These are phyloP conservation scores for Ulota crispa DNA, from an alignment of 225 moss, liverwort and hornwort genomes.

Conservation along the genomic window DNA sequence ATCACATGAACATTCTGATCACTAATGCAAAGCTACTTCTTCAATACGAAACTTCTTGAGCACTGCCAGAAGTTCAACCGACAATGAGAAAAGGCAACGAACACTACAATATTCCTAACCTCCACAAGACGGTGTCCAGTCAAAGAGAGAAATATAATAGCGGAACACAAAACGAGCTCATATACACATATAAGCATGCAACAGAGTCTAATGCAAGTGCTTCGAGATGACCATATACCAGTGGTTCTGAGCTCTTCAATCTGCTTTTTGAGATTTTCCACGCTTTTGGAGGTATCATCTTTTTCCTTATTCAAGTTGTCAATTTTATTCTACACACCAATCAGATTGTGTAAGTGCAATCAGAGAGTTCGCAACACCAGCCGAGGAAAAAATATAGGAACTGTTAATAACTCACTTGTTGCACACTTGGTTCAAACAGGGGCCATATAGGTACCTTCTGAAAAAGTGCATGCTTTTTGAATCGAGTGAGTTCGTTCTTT, in stretches of 20 bases:
- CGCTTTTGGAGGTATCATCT: constrained; percentile 63
- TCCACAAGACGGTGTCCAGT: constrained; percentile 5
- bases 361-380: neutral
- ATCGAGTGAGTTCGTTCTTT: constrained; percentile 70
- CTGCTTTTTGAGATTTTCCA: constrained; percentile 74
- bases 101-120: neutral
- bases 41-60: neutral
- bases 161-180: constrained; percentile 10
- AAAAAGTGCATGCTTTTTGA: constrained; percentile 83
- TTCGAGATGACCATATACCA: constrained; percentile 50
- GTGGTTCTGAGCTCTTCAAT: constrained; percentile 79
- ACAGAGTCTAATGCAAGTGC: neutral
- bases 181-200: neutral
- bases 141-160: neutral
- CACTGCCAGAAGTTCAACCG: neutral
- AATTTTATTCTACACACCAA: constrained; percentile 69
- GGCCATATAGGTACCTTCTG: constrained; percentile 58
- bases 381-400: constrained; percentile 6
- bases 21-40: neutral
- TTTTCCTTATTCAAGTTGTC: constrained; percentile 84
- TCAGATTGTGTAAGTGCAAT: constrained; percentile 10
- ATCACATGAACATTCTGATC: neutral
- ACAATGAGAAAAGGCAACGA: constrained; percentile 5
- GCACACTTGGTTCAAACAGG: neutral
- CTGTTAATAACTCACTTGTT: neutral